Percentiles rank a stretch among this genome's conserved stretches.
Conservation (phyloP, 2,329 filamentous ascomycete species). For the Trichoderma brevicompactum region DNA sequence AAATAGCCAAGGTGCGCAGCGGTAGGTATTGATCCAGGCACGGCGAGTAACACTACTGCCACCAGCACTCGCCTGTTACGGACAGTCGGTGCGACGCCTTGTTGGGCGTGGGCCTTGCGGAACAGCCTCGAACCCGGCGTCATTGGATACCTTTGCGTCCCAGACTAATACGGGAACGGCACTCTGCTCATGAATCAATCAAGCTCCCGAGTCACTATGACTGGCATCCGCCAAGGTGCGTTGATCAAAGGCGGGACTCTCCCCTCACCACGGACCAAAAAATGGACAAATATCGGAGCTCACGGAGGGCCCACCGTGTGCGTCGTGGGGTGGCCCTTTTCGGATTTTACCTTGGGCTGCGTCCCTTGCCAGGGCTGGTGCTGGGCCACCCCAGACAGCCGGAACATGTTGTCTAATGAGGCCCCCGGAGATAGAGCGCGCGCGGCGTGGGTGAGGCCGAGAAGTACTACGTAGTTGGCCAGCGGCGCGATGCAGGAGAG, state of each 20-base stretch:
- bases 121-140: neutral
- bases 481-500: too few species aligned
- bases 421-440: too few species aligned
- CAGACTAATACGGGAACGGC: neutral
- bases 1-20: too few species aligned
- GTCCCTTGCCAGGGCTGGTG: neutral
- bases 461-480: too few species aligned
- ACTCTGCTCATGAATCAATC: neutral
- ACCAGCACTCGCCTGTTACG: neutral
- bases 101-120: too few species aligned
- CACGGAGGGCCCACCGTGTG: conserved; percentile 13
- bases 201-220: neutral
- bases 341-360: conserved; percentile 1
- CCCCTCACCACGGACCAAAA: conserved; percentile 9
- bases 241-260: conserved; percentile 17
- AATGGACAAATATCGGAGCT: conserved; percentile 25
- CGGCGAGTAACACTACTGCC: too few species aligned
- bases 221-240: neutral
- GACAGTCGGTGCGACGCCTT: neutral
- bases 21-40: neutral
- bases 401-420: neutral
- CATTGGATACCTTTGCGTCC: conserved; percentile 5
- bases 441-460: too few species aligned
- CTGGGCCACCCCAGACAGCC: neutral
- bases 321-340: conserved; percentile 17